Evolutionary conservation across 2,329 filamentous ascomycete species (phyloP).

Genomic region (Allantophomopsis lycopodina): DNA sequence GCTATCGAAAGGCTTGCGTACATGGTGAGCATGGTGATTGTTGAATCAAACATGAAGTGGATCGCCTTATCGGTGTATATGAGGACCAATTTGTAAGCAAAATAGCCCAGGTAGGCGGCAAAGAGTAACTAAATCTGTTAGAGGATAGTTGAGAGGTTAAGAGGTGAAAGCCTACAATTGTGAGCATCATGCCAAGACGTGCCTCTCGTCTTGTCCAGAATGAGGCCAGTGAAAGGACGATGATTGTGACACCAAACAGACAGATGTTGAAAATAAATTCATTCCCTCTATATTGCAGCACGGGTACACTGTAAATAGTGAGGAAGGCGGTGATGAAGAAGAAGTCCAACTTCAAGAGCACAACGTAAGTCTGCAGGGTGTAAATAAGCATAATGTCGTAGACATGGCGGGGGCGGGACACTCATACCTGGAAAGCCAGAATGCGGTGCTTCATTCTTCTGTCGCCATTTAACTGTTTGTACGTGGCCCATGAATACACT

Average conservation of each 20-base stretch:
- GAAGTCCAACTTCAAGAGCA: constrained; percentile 96
- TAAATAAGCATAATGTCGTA: constrained; percentile 2
- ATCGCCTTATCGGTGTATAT: constrained; percentile 63
- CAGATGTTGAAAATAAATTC: constrained; percentile 81
- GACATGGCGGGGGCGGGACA: background rate
- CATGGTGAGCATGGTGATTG: constrained; percentile 73
- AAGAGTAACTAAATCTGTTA: too few relatives aligned
- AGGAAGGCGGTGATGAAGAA: constrained; percentile 99
- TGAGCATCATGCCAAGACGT: constrained; percentile 58
- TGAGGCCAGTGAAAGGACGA: constrained; percentile 74
- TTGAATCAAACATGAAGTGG: constrained; percentile 51
- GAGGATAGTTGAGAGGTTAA: too few relatives aligned
- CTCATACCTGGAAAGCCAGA: constrained; percentile 78
- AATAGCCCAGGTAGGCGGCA: constrained; percentile 80
- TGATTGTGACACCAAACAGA: constrained; percentile 81
- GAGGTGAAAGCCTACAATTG: constrained; percentile 61
- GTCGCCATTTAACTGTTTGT: constrained; percentile 97
- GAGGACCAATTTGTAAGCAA: constrained; percentile 93
- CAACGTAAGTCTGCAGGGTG: constrained; percentile 79
- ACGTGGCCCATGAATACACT: constrained; percentile 97
- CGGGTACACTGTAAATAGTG: constrained; percentile 91
- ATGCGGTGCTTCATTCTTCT: constrained; percentile 94
- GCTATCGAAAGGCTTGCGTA: constrained; percentile 89
- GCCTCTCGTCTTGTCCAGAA: constrained; percentile 78
- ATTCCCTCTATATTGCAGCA: constrained; percentile 50